phyloP scores from a whole-genome alignment of 371 early-diverging fungal genomes.

The Mortierella sp. region DNA sequence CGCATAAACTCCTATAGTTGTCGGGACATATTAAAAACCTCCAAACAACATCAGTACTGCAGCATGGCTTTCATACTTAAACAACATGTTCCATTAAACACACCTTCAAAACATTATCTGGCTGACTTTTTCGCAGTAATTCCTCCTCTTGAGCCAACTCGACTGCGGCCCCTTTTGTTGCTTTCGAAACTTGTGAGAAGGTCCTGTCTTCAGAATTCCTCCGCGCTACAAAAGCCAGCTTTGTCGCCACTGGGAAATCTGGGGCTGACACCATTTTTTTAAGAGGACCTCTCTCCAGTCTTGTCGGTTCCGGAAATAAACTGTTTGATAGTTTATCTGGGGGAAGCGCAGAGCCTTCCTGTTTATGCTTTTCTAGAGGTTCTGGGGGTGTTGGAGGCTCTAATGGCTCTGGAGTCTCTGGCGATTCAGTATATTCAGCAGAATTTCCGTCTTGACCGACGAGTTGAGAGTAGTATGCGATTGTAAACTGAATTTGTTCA shows the following conservation, averaged over 20 bases:
- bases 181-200: conserved; percentile 23
- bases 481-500: conserved; percentile 55
- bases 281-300: conserved; percentile 17
- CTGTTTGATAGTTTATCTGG: conserved; percentile 4
- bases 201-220: conserved; percentile 47
- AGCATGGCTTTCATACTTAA: not conserved
- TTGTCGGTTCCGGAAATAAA: not conserved
- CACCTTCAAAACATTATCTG: conserved; percentile 56
- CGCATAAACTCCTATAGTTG: conserved; percentile 55
- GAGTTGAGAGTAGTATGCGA: conserved; percentile 54
- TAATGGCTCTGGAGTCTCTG: conserved; percentile 1
- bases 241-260: conserved; percentile 34
- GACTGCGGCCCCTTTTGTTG: conserved; percentile 42
- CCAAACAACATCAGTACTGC: not conserved
- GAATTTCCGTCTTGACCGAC: conserved; percentile 21
- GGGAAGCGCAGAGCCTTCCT: not conserved
- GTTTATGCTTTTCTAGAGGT: not conserved
- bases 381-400: conserved; percentile 5
- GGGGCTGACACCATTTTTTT: conserved; percentile 47
- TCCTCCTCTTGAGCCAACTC: conserved; percentile 54
- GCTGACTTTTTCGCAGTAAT: conserved; percentile 41
- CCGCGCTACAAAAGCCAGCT: conserved; percentile 24
- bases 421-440: not conserved
- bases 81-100: not conserved
- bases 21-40: not conserved